phyloP scores from a whole-genome alignment of 176 grass and related monocot species.

The Puya raimondii region DNA sequence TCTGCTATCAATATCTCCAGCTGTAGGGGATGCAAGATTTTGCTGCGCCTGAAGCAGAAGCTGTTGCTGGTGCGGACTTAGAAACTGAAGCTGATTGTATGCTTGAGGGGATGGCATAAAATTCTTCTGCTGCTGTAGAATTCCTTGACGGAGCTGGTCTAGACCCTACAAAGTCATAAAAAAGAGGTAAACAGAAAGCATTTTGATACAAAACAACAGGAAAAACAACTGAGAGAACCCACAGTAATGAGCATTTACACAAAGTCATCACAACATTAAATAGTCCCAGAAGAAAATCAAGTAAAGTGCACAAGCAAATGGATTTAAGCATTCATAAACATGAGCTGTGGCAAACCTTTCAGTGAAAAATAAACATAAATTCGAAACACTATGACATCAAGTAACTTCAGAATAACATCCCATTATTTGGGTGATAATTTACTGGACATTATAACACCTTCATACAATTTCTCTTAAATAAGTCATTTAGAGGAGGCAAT shows the following conservation, averaged over 20 bases:
- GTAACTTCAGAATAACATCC: too few species aligned
- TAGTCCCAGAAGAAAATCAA: background rate
- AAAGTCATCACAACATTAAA: background rate
- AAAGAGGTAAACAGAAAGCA: constrained; percentile 10
- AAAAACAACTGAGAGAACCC: background rate
- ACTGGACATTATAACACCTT: too few species aligned
- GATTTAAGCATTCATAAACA: background rate
- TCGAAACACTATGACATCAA: too few species aligned
- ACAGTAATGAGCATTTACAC: background rate
- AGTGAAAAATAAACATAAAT: too few species aligned
- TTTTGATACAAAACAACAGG: background rate
- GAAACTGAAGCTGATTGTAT: constrained; percentile 54
- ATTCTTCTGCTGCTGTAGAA: constrained; percentile 55
- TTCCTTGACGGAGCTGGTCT: constrained; percentile 59
- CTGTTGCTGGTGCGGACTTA: constrained; percentile 71
- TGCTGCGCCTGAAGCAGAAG: constrained; percentile 65
- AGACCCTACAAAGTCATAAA: constrained; percentile 32
- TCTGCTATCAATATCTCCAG: constrained; percentile 66
- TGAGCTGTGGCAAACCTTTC: background rate
- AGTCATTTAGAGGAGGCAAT: too few species aligned
- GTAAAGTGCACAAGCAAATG: background rate
- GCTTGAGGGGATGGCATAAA: constrained; percentile 64
- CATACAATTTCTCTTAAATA: too few species aligned
- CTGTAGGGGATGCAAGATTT: constrained; percentile 62
- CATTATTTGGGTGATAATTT: too few species aligned